phyloP scores from a whole-genome alignment of 208 protist genomes.

The Crithidia acanthocephali region DNA sequence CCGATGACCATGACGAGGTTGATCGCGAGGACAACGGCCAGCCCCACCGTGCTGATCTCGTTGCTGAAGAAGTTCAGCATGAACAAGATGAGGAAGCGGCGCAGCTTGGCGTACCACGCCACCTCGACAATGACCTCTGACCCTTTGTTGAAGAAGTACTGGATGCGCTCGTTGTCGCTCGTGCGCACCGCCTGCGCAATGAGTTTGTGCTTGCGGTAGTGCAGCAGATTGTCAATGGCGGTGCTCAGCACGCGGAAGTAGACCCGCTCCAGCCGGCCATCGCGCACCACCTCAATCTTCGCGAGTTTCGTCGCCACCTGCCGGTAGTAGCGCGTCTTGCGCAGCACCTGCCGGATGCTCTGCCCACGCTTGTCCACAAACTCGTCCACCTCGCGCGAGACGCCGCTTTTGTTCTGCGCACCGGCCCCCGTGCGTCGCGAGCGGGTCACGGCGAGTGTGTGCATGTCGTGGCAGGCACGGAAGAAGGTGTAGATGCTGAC shows the following conservation, averaged over 20 bases:
- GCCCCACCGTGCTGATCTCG: constrained; percentile 45
- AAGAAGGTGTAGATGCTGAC: constrained; percentile 75
- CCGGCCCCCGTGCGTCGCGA: constrained; percentile 6
- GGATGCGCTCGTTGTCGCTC: constrained; percentile 64
- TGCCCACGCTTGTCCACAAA: constrained; percentile 56
- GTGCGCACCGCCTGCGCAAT: constrained; percentile 52
- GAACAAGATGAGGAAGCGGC: constrained; percentile 32
- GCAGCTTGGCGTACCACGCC: constrained; percentile 48
- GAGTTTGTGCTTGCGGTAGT: constrained; percentile 31
- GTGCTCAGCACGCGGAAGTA: constrained; percentile 66
- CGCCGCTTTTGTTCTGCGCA: constrained; percentile 3
- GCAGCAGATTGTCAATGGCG: constrained; percentile 46
- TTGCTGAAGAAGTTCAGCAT: constrained; percentile 49
- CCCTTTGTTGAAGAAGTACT: constrained; percentile 53
- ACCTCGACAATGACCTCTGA: constrained; percentile 60
- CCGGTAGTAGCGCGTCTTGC: constrained; percentile 40
- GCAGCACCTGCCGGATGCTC: constrained; percentile 53
- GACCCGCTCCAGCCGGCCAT: constrained; percentile 60
- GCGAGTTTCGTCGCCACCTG: constrained; percentile 50
- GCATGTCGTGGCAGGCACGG: constrained; percentile 60
- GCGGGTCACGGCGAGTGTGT: constrained; percentile 31
- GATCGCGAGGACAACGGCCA: constrained; percentile 49
- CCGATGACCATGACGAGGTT: constrained; percentile 61
- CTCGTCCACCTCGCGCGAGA: constrained; percentile 29
- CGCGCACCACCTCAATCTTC: constrained; percentile 66